Base-by-base conservation (phyloP, 176 grass and related monocot genomes). In the Musa schizocarpa region DNA sequence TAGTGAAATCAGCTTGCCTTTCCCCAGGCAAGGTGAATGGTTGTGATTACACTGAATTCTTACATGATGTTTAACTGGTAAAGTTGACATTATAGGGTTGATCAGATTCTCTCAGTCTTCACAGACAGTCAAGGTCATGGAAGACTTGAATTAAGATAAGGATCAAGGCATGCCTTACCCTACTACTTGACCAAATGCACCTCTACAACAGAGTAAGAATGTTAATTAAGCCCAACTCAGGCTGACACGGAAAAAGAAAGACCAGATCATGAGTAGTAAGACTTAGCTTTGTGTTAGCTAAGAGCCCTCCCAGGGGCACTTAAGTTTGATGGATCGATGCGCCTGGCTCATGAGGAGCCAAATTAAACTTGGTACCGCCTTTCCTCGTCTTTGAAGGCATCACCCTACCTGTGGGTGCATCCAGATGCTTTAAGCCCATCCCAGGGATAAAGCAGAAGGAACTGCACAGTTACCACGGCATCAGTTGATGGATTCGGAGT, bases 11-110 rank as follows among this genome's bases (percentile, higher is more conserved):
- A 76, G 22, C 57, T 64, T 49, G 21, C 58, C 57, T 64, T 64
- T 76, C 23, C 13, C 57, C 24, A n/a, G 73, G 73, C 19, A 76
- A 76, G 43, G 16, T 52, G 57, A 76, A 57, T 63, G 26, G 27
- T 51, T 17, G 11, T 27, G 34, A 14, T 65, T 8, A 14, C n/a
- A 64, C 20, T 61, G 14, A 75, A 61, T 59, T 23, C 24, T 53
- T 20, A 59, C 12, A 71, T 20, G 68, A 34, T 58, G 54, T 3
- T 27, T 20, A 71, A 51, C 19, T 50, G 17, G 20, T 62, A 5
- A 62, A 62, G 7, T n/a, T 62, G 57, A 62, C 57, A 62, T n/a
- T 62, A 43, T 43, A 43, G 4, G 34, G 34, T 43, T 43, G 34
- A 43, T 43, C 34, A 43, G 34, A 43, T 43, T 43, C 34, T 43